Conservation (phyloP, 1,284 basidiomycete genomes). For the Irpex sp. region DNA sequence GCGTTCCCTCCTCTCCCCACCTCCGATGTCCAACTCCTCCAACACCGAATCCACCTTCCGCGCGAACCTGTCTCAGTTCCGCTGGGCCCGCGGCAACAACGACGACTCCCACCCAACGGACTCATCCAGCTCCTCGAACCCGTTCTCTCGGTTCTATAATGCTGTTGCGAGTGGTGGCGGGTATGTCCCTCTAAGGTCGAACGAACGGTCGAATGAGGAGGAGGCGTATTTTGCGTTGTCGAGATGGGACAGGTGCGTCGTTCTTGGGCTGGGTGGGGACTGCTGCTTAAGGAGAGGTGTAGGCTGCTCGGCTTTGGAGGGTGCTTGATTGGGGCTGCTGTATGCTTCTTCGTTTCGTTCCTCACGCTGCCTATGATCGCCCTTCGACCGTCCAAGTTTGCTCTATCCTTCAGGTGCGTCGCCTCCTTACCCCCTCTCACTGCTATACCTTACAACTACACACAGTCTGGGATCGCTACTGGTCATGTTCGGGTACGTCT, state of each 20-base stretch:
- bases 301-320: constrained; percentile 93
- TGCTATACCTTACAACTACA: neutral
- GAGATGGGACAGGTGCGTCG: constrained; percentile 77
- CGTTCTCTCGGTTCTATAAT: constrained; percentile 78
- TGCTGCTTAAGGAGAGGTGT: neutral
- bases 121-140: constrained; percentile 35
- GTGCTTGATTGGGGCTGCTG: constrained; percentile 85
- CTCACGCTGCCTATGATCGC: constrained; percentile 84
- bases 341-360: constrained; percentile 96
- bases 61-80: constrained; percentile 73
- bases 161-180: constrained; percentile 65
- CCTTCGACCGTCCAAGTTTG: constrained; percentile 85
- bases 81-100: constrained; percentile 76
- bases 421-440: neutral
- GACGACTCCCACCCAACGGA: constrained; percentile 63
- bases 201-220: constrained; percentile 87
- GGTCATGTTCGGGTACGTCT: constrained; percentile 80
- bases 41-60: constrained; percentile 64
- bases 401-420: constrained; percentile 77
- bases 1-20: neutral
- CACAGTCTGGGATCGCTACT: constrained; percentile 74
- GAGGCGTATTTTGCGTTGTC: constrained; percentile 95
- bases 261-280: neutral
- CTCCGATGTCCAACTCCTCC: neutral
- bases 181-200: constrained; percentile 88